Percentiles rank a stretch among this genome's conserved stretches.
These are phyloP conservation scores for Bertia moriformis DNA, from an alignment of 2,329 filamentous ascomycete species.

Conservation along the genomic window DNA sequence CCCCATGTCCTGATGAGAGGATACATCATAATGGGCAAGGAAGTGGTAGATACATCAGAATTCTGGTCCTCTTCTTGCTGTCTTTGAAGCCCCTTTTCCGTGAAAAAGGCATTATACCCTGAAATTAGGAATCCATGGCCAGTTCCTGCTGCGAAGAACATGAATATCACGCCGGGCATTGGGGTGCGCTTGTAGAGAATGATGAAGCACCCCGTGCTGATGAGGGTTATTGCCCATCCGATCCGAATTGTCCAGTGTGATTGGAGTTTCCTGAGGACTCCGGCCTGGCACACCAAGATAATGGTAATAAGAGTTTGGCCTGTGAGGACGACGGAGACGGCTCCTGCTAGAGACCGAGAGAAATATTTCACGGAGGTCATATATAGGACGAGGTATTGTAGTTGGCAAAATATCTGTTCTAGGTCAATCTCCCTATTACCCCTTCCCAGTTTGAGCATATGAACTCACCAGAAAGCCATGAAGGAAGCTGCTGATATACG, in stretches of 20 bases:
- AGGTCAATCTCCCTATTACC: too few species aligned
- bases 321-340: background rate
- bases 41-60: background rate
- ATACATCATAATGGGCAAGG: background rate
- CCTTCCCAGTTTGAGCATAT: too few species aligned
- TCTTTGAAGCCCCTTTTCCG: background rate
- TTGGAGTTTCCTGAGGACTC: background rate
- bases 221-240: background rate
- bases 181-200: background rate
- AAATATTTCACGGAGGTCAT: background rate
- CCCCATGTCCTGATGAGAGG: background rate
- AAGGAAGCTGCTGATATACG: background rate
- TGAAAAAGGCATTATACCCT: too few species aligned
- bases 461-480: background rate
- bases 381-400: background rate
- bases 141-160: background rate
- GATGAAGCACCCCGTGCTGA: background rate
- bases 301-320: background rate
- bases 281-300: background rate
- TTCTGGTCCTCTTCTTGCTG: background rate
- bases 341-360: background rate
- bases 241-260: background rate
- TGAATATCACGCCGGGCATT: background rate
- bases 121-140: background rate
- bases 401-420: background rate